A percentile compares a stretch with the other conserved stretches of the same genome.
phyloP scores from a whole-genome alignment of 495 filamentous ascomycete genomes.

The Opeltia flavorubescens region DNA sequence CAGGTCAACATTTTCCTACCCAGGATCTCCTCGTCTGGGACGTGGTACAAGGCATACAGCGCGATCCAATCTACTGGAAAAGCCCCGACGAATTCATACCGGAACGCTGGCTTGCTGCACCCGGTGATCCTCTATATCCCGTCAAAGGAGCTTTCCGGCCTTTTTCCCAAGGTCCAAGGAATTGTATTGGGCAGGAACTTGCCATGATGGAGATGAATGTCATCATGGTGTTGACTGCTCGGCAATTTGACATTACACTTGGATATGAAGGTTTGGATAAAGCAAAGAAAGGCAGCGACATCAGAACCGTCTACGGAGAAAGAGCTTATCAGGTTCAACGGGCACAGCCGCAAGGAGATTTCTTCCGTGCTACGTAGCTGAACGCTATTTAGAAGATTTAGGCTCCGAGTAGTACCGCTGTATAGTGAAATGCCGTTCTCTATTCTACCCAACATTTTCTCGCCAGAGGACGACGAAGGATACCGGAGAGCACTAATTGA shows the following conservation, averaged over 20 bases:
- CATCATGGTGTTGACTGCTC: constrained; percentile 21
- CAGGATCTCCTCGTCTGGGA: neutral
- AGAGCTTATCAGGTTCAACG: constrained; percentile 11
- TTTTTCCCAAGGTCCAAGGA: constrained; percentile 30
- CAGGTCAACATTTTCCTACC: neutral
- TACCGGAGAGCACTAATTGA: too few species aligned
- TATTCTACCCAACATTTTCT: too few species aligned
- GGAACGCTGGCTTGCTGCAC: constrained; percentile 19
- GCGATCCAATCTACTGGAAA: constrained; percentile 17
- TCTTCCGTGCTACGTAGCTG: neutral
- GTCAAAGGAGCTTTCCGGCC: constrained; percentile 25
- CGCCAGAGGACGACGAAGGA: too few species aligned
- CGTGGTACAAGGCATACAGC: constrained; percentile 13
- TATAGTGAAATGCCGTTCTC: too few species aligned
- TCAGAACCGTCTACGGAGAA: constrained; percentile 7
- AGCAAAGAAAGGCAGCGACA: neutral
- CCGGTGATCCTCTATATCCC: constrained; percentile 11
- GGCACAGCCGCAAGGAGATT: neutral
- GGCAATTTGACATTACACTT: constrained; percentile 17
- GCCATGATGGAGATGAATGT: constrained; percentile 28
- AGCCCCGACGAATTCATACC: constrained; percentile 22
- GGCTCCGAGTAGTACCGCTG: too few species aligned
- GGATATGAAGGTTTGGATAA: constrained; percentile 10
- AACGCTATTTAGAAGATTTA: too few species aligned
- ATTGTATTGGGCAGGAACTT: constrained; percentile 36